Conservation (phyloP, 2,329 filamentous ascomycete species). For the Fusarium albosuccineum region DNA sequence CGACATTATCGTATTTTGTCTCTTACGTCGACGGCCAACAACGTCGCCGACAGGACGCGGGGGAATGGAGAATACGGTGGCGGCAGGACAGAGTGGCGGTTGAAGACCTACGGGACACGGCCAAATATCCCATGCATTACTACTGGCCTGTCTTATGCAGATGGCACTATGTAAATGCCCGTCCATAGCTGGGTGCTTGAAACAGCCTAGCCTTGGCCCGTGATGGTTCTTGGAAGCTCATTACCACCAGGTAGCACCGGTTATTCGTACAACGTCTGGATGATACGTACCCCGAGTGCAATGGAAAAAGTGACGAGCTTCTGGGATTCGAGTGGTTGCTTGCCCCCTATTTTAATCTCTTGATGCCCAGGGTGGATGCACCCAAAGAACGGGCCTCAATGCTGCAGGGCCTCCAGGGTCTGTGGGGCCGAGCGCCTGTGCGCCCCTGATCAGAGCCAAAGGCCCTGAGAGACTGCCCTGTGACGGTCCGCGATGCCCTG, state of each 20-base stretch:
- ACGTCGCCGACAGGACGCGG: background rate
- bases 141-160: conserved; percentile 24
- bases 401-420: conserved; percentile 2
- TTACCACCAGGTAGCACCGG: conserved; percentile 4
- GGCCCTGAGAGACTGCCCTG: conserved; percentile 17
- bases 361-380: conserved; percentile 24
- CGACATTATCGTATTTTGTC: conserved; percentile 20
- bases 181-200: background rate
- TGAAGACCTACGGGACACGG: background rate
- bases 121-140: conserved; percentile 29
- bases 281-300: conserved; percentile 15
- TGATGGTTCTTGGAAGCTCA: background rate
- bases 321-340: conserved; percentile 24
- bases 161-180: conserved; percentile 3
- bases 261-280: conserved; percentile 9
- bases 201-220: background rate
- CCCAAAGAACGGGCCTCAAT: conserved; percentile 7
- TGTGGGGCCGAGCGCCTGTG: conserved; percentile 5
- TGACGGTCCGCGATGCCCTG: conserved; percentile 16
- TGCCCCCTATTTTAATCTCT: conserved; percentile 37
- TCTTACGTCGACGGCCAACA: no score
- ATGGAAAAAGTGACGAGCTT: conserved; percentile 25
- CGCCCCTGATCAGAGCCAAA: conserved; percentile 21
- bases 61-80: conserved; percentile 1
- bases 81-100: conserved; percentile 6